A percentile compares a stretch with the other conserved stretches of the same genome.
Evolutionary conservation across 2,329 filamentous ascomycete genomes (phyloP).

Genomic region (Aspergillus sp.): DNA sequence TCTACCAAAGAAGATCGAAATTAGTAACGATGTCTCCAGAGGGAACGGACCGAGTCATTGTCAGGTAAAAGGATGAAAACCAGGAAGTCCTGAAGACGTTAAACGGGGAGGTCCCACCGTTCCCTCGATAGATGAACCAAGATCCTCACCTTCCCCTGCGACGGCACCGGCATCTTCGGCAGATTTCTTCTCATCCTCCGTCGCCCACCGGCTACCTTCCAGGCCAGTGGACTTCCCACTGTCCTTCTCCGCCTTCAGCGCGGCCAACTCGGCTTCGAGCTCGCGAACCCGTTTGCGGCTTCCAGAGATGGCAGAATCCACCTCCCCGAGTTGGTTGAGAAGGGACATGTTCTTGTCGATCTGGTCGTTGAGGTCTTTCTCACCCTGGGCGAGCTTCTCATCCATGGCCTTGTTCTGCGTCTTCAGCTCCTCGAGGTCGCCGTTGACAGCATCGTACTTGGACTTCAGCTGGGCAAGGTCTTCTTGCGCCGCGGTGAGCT

Average conservation of each 20-base stretch:
- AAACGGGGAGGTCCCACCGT: constrained; percentile 47
- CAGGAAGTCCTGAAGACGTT: constrained; percentile 26
- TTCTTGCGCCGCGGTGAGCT: constrained; percentile 34
- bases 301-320: constrained; percentile 35
- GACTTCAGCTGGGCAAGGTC: constrained; percentile 31
- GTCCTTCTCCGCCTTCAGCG: constrained; percentile 33
- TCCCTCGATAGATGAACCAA: constrained; percentile 48
- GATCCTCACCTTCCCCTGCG: constrained; percentile 46
- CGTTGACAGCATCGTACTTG: constrained; percentile 27
- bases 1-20: constrained; percentile 27
- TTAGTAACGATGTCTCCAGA: constrained; percentile 11
- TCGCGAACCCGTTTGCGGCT: constrained; percentile 38
- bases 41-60: constrained; percentile 16
- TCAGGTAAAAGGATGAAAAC: constrained; percentile 32
- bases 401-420: constrained; percentile 30
- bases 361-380: constrained; percentile 38
- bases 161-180: constrained; percentile 35
- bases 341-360: constrained; percentile 43
- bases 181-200: constrained; percentile 25
- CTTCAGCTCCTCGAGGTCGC: constrained; percentile 32
- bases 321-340: constrained; percentile 38
- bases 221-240: constrained; percentile 31
- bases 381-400: constrained; percentile 32
- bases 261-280: constrained; percentile 38
- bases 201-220: constrained; percentile 44